Evolutionary conservation across 2,329 filamentous ascomycete species (phyloP).

Genomic region (Paraphaeosphaeria minitans): DNA sequence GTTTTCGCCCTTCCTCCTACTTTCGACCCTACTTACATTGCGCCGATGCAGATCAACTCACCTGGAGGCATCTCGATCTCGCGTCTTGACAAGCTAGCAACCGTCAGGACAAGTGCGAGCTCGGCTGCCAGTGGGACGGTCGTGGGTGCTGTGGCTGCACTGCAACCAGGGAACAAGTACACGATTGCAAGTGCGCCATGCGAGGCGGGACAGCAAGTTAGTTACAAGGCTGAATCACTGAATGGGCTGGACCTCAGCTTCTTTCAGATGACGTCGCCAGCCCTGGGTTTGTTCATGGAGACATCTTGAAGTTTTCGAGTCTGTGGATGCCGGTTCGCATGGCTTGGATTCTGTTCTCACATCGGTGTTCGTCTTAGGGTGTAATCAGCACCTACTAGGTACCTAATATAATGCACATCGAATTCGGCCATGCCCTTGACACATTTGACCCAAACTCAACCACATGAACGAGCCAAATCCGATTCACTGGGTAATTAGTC

Average conservation of each 20-base stretch:
- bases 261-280: slow-evolving; percentile 33
- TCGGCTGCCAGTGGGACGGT: slow-evolving; percentile 11
- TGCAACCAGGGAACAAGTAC: slow-evolving; percentile 27
- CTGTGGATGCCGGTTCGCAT: not conserved
- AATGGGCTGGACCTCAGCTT: slow-evolving; percentile 31
- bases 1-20: slow-evolving; percentile 53
- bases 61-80: slow-evolving; percentile 45
- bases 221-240: slow-evolving; percentile 30
- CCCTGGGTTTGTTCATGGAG: slow-evolving; percentile 32
- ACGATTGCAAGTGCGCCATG: slow-evolving; percentile 30
- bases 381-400: no score
- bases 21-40: slow-evolving; percentile 38
- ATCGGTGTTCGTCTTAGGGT: not conserved
- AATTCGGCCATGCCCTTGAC: not conserved
- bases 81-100: slow-evolving; percentile 24
- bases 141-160: slow-evolving; percentile 20
- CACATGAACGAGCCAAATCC: not conserved
- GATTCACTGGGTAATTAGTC: not conserved
- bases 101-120: slow-evolving; percentile 13
- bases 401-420: not conserved
- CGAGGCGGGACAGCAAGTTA: slow-evolving; percentile 28
- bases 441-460: not conserved
- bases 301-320: not conserved
- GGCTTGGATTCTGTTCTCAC: not conserved
- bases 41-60: slow-evolving; percentile 34